Percentiles rank a stretch among this genome's conserved stretches.
Evolutionary conservation across 1,139 yeast genomes (phyloP).

Genomic region (Blastobotrys illinoisensis): DNA sequence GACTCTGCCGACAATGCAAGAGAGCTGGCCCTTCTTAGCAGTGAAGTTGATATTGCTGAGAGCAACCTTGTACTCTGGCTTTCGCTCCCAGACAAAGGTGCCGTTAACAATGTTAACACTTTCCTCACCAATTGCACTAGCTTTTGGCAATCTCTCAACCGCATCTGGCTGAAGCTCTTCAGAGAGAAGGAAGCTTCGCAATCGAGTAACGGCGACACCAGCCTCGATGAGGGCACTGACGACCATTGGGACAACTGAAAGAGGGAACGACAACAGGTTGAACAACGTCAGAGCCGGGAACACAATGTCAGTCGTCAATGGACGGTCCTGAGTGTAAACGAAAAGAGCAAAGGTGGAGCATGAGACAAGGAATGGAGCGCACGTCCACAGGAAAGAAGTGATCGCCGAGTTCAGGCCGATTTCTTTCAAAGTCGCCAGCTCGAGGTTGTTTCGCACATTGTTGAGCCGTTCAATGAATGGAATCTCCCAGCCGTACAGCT

Average conservation of each 20-base stretch:
- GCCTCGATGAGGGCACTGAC: constrained; percentile 84
- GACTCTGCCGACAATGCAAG: constrained; percentile 87
- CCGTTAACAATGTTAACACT: constrained; percentile 67
- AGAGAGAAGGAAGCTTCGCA: constrained; percentile 63
- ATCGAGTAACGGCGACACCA: constrained; percentile 77
- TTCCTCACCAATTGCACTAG: constrained; percentile 53
- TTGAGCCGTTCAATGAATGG: constrained; percentile 73
- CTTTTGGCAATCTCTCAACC: constrained; percentile 53
- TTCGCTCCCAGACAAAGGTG: constrained; percentile 84
- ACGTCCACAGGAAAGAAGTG: constrained; percentile 71
- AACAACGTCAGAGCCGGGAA: constrained; percentile 85
- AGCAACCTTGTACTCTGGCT: constrained; percentile 73
- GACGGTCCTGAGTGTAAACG: constrained; percentile 55
- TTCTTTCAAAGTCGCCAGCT: constrained; percentile 66
- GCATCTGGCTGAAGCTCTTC: constrained; percentile 83
- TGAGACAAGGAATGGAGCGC: constrained; percentile 88
- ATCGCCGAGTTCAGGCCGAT: constrained; percentile 76
- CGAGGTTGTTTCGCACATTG: constrained; percentile 83
- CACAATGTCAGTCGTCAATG: constrained; percentile 85
- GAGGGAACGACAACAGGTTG: constrained; percentile 82
- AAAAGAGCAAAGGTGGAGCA: constrained; percentile 87
- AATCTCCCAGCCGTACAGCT: constrained; percentile 90
- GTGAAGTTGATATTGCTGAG: constrained; percentile 61
- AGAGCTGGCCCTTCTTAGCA: constrained; percentile 74
- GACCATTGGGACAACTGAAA: constrained; percentile 90